A percentile compares a stretch with the other conserved stretches of the same genome.
Conservation (phyloP, 129 eudicot genomes). For the Helianthus tuberosus region DNA sequence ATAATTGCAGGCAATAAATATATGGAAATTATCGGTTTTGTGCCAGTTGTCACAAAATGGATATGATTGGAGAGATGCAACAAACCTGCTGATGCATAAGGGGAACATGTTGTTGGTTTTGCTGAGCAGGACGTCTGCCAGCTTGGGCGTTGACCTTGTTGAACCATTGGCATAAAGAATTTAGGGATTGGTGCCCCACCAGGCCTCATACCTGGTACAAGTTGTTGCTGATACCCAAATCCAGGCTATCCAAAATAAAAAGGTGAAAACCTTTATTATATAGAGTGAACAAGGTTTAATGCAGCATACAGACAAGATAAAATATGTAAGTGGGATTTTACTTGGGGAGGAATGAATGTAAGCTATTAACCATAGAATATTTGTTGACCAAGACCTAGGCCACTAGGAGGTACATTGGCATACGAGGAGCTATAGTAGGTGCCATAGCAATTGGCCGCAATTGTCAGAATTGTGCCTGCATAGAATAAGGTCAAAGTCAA, state of each 20-base stretch:
- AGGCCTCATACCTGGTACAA: slow-evolving; percentile 82
- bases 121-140: slow-evolving; percentile 60
- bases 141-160: slow-evolving; percentile 80
- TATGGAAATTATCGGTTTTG: too few species aligned
- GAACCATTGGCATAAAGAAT: slow-evolving; percentile 74
- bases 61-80: not conserved
- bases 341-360: not conserved
- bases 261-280: not conserved
- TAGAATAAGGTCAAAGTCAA: too few species aligned
- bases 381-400: too few species aligned
- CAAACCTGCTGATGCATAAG: slow-evolving; percentile 78
- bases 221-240: slow-evolving; percentile 94
- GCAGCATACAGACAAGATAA: not conserved
- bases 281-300: not conserved
- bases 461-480: too few species aligned
- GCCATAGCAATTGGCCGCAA: too few species aligned
- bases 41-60: too few species aligned
- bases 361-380: not conserved
- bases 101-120: slow-evolving; percentile 65
- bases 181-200: slow-evolving; percentile 75
- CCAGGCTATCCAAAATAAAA: slow-evolving; percentile 50
- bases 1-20: too few species aligned
- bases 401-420: too few species aligned
- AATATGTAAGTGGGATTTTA: not conserved
- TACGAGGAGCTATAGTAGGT: too few species aligned